These are phyloP conservation scores for Euphorbia lathyris DNA, from an alignment of 345 rosid species.

Conservation along the genomic window DNA sequence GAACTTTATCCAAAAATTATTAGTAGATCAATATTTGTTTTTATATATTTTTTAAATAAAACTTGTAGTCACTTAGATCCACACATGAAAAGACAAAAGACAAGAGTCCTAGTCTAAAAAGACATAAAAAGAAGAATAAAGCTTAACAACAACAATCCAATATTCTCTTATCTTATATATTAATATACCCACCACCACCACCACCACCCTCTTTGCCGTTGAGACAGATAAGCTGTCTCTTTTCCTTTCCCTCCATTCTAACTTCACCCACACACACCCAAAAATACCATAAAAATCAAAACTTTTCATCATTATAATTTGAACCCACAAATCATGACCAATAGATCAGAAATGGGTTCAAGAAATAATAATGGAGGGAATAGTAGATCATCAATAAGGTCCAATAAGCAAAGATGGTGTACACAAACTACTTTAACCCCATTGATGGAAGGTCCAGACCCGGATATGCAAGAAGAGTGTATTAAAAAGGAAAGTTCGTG, in stretches of 20 bases:
- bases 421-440: conserved; percentile 68
- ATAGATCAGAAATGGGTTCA: conserved; percentile 30
- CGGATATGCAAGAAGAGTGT: conserved; percentile 74
- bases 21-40: no score
- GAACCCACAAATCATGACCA: no score
- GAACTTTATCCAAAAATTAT: no score
- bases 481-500: conserved; percentile 75
- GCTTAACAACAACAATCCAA: conserved; percentile 34
- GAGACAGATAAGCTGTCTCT: conserved; percentile 65
- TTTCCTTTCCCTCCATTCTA: background rate
- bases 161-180: conserved; percentile 14
- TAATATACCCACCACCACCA: no score
- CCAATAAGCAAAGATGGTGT: conserved; percentile 55
- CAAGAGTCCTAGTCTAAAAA: conserved; percentile 14
- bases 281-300: no score
- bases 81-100: conserved; percentile 21
- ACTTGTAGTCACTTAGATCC: background rate
- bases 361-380: conserved; percentile 31
- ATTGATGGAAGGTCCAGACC: conserved; percentile 92
- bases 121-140: conserved; percentile 23
- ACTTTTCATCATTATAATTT: background rate
- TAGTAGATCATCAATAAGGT: background rate
- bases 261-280: background rate
- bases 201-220: conserved; percentile 32
- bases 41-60: no score